Conservation (phyloP, 192 early-diverging fungal species). For the Coemansia sp. region DNA sequence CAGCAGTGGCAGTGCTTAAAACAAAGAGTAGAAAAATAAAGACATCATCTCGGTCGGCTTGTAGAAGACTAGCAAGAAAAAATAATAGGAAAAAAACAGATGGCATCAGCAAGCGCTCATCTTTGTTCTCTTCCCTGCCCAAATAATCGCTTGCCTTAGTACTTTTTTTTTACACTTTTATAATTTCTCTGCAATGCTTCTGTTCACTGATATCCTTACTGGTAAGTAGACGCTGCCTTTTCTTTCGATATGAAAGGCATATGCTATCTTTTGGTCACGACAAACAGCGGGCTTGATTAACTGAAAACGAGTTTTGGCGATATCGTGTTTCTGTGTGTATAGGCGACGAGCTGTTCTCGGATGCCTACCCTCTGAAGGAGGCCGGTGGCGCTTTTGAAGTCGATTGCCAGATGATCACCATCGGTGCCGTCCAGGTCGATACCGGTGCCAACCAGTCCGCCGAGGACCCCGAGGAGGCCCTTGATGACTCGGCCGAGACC, state of each 20-base stretch:
- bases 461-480: conserved; percentile 63
- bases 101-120: neutral
- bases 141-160: neutral
- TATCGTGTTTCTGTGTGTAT: conserved; percentile 6
- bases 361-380: conserved; percentile 71
- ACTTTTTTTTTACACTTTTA: conserved; percentile 11
- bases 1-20: no score
- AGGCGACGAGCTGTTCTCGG: conserved; percentile 90
- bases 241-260: neutral
- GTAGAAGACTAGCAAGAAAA: no score
- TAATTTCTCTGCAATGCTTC: conserved; percentile 56
- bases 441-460: conserved; percentile 93
- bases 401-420: conserved; percentile 70
- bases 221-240: conserved; percentile 50
- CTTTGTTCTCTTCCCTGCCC: neutral
- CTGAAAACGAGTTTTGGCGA: no score
- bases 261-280: no score
- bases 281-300: no score
- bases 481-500: conserved; percentile 59
- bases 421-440: conserved; percentile 72
- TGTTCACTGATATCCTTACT: conserved; percentile 64
- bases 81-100: no score
- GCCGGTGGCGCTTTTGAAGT: conserved; percentile 71
- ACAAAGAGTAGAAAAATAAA: no score
- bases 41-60: no score